These are phyloP conservation scores for Phytophthora constricta DNA, from an alignment of 352 stramenopile species.

Conservation along the genomic window DNA sequence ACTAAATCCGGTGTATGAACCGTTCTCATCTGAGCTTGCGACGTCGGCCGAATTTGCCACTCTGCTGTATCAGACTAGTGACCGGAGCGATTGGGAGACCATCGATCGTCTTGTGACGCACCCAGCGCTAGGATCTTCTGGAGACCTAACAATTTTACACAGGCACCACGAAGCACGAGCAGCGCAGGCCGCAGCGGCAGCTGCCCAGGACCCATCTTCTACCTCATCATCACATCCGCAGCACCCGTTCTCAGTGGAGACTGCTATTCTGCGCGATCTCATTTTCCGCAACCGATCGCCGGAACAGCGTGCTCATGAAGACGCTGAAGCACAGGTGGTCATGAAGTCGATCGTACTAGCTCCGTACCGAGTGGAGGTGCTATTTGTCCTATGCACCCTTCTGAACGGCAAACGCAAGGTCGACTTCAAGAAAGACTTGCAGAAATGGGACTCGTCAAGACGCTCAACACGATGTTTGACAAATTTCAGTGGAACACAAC, in stretches of 20 bases:
- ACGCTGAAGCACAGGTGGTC: slow-evolving; percentile 81
- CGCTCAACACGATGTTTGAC: slow-evolving; percentile 95
- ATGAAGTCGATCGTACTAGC: slow-evolving; percentile 94
- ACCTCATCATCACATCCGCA: slow-evolving; percentile 32
- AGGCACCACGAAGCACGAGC: slow-evolving; percentile 39
- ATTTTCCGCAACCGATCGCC: slow-evolving; percentile 73
- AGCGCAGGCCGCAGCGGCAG: slow-evolving; percentile 8
- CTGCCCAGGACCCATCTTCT: slow-evolving; percentile 4
- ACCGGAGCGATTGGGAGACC: slow-evolving; percentile 77
- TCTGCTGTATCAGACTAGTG: slow-evolving; percentile 74
- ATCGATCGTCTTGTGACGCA: slow-evolving; percentile 70
- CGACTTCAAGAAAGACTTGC: slow-evolving; percentile 91
- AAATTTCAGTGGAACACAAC: slow-evolving; percentile 90
- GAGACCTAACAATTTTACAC: slow-evolving; percentile 65
- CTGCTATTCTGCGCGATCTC: slow-evolving; percentile 70
- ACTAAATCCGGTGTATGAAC: slow-evolving; percentile 82
- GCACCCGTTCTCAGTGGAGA: slow-evolving; percentile 67
- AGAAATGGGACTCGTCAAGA: slow-evolving; percentile 89
- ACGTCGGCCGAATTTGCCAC: slow-evolving; percentile 85
- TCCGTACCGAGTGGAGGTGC: slow-evolving; percentile 95
- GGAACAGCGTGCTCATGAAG: slow-evolving; percentile 62
- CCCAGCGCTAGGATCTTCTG: slow-evolving; percentile 47
- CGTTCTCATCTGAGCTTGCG: slow-evolving; percentile 82
- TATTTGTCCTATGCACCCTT: slow-evolving; percentile 97
- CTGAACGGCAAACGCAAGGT: slow-evolving; percentile 95